Evolutionary conservation across 2,329 filamentous ascomycete genomes (phyloP), one percentile per base, ranked within the genome.

Genomic region (Diaporthe sp.): DNA sequence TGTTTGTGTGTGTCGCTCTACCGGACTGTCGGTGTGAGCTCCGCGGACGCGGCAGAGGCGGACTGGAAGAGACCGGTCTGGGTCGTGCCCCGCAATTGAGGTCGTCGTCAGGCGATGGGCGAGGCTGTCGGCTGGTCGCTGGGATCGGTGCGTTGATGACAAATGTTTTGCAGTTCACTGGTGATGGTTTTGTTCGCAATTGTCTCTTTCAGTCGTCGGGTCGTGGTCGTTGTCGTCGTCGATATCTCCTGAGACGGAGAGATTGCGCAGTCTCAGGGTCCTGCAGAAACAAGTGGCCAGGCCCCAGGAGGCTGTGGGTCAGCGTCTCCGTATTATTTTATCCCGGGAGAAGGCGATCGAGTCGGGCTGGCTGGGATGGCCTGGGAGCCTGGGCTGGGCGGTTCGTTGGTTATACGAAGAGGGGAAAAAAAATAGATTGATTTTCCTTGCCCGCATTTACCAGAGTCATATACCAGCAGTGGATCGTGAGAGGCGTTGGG

Each of bases 301-400:
- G 68, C 49, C 65, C 73, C 72, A 76, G 75, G 75, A 76, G 75
- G 69, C 44, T 46, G 74, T 76, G 74, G 74, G 74, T 76, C 74
- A 69, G 62, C 28, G 57, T 74, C 74, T 74, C 74, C 74, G 74
- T 76, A 74, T 76, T 76, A 76, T 76, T 31, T 74, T 76, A 76
- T 73, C 74, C 74, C 74, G 67, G 74, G 58, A 34, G 49, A 72
- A 49, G 39, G 57, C 57, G 58, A 65, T 55, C 49, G 58, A 55
- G 65, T 69, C 44, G 51, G 39, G 71, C 71, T 61, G 28, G 71
- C 58, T 53, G 49, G 34, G 44, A 37, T 49, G 44, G 46, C 57
- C 49, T 37, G 67, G 28, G 34, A 58, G 55, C 31, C 44, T 65
- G 34, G 71, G 34, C 39, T 62, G 58, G 46, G 58, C 46, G 22